Conservation (phyloP, 2,329 filamentous ascomycete species). For the Exophiala alcalophila region DNA sequence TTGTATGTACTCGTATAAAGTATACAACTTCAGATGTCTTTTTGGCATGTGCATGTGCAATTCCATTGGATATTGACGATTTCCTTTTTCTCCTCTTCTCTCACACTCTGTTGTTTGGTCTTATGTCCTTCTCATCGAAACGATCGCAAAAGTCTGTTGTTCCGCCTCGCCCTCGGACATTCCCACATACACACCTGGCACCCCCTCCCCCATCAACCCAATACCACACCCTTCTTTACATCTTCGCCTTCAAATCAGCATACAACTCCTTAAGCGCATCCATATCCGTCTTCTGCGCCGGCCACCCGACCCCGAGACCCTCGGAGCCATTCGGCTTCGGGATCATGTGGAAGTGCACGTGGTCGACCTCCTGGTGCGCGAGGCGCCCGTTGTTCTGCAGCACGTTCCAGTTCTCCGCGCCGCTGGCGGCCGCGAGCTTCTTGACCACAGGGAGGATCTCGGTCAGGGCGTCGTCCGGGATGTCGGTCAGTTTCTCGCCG, state of each 20-base stretch:
- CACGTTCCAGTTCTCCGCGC: conserved; percentile 81
- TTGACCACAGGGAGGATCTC: conserved; percentile 87
- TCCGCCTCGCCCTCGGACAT: too few species aligned
- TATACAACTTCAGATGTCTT: too few species aligned
- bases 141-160: too few species aligned
- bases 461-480: conserved; percentile 79
- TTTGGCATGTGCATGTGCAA: too few species aligned
- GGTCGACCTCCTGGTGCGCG: conserved; percentile 89
- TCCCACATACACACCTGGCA: too few species aligned
- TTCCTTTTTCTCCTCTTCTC: too few species aligned
- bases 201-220: too few species aligned
- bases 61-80: too few species aligned
- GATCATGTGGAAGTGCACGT: conserved; percentile 98
- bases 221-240: too few species aligned
- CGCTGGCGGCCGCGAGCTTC: conserved; percentile 75
- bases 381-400: conserved; percentile 92
- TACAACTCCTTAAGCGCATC: conserved; percentile 73
- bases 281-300: conserved; percentile 72
- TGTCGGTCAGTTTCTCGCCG: conserved; percentile 85
- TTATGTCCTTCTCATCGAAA: too few species aligned
- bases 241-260: conserved; percentile 85
- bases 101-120: too few species aligned
- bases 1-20: too few species aligned
- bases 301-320: conserved; percentile 79
- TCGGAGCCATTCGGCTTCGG: conserved; percentile 85